phyloP scores from a whole-genome alignment of 768 basidiomycete species.

The Pleurotus djamor region DNA sequence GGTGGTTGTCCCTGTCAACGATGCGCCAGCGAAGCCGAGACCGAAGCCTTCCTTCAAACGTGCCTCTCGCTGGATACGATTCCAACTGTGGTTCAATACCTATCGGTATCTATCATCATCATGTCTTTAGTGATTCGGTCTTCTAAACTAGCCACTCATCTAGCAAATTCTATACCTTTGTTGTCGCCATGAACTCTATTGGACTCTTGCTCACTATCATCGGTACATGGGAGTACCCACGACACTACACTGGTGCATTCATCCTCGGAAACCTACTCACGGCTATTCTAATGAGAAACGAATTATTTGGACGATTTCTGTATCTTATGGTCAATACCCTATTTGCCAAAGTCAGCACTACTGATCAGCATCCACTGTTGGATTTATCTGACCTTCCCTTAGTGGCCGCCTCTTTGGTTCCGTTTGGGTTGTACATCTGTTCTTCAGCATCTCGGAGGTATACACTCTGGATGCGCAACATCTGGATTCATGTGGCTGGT shows the following conservation, averaged over 20 bases:
- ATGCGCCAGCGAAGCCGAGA: constrained; percentile 6
- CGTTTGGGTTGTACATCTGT: constrained; percentile 72
- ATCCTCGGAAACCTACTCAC: constrained; percentile 73
- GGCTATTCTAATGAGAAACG: constrained; percentile 78
- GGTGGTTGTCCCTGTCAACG: not conserved
- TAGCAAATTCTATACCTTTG: constrained; percentile 73
- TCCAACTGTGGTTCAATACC: constrained; percentile 76
- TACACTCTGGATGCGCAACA: constrained; percentile 79
- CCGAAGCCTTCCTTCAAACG: constrained; percentile 32
- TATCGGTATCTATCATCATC: constrained; percentile 48
- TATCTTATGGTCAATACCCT: constrained; percentile 70
- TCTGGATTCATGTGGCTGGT: constrained; percentile 77
- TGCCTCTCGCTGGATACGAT: constrained; percentile 52
- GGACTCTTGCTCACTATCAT: constrained; percentile 59
- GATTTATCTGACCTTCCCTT: not conserved
- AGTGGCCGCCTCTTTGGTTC: constrained; percentile 60
- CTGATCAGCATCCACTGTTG: not conserved
- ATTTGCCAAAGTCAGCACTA: constrained; percentile 66
- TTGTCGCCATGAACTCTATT: constrained; percentile 56
- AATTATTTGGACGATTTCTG: constrained; percentile 75
- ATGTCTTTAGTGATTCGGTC: not conserved
- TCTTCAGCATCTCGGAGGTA: constrained; percentile 78
- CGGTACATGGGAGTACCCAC: constrained; percentile 68
- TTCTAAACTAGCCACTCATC: not conserved
- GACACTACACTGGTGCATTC: constrained; percentile 64